These are phyloP conservation scores for Suillus weaverae DNA, from an alignment of 768 basidiomycete species.

Conservation along the genomic window DNA sequence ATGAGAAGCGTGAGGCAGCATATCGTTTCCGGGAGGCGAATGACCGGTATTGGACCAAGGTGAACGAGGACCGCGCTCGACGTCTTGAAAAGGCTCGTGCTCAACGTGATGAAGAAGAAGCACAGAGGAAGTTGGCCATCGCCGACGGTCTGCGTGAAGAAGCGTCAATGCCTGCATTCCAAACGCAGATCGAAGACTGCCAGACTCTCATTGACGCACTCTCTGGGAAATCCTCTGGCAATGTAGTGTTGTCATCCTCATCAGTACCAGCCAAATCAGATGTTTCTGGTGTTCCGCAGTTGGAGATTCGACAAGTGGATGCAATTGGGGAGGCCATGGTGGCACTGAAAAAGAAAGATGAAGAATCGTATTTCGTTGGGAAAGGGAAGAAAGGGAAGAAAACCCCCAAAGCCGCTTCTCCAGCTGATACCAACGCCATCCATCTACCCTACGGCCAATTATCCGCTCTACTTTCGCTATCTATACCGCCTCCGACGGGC, in stretches of 20 bases:
- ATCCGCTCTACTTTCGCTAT: constrained; percentile 80
- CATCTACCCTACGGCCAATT: constrained; percentile 86
- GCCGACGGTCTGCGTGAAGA: constrained; percentile 85
- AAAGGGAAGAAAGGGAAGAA: constrained; percentile 69
- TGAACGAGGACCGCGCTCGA: constrained; percentile 85
- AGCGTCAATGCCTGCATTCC: constrained; percentile 86
- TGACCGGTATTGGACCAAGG: constrained; percentile 79
- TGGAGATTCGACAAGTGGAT: constrained; percentile 86
- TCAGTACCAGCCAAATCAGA: constrained; percentile 41
- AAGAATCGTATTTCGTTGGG: constrained; percentile 78
- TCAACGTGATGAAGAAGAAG: constrained; percentile 76
- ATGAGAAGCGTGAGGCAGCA: constrained; percentile 73
- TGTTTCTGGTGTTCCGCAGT: constrained; percentile 68
- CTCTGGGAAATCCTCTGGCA: constrained; percentile 59
- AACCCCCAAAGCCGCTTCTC: constrained; percentile 41
- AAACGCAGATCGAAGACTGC: constrained; percentile 94
- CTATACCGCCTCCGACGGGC: constrained; percentile 86
- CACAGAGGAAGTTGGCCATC: constrained; percentile 76
- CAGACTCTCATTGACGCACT: constrained; percentile 88
- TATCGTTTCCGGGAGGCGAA: constrained; percentile 76
- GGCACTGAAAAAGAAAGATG: constrained; percentile 89
- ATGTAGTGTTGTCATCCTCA: constrained; percentile 43
- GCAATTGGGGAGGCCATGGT: constrained; percentile 63
- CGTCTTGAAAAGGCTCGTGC: constrained; percentile 76
- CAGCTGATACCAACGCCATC: constrained; percentile 37